phyloP scores from a whole-genome alignment of 2,329 filamentous ascomycete genomes.

The Xylariaceae sp. region DNA sequence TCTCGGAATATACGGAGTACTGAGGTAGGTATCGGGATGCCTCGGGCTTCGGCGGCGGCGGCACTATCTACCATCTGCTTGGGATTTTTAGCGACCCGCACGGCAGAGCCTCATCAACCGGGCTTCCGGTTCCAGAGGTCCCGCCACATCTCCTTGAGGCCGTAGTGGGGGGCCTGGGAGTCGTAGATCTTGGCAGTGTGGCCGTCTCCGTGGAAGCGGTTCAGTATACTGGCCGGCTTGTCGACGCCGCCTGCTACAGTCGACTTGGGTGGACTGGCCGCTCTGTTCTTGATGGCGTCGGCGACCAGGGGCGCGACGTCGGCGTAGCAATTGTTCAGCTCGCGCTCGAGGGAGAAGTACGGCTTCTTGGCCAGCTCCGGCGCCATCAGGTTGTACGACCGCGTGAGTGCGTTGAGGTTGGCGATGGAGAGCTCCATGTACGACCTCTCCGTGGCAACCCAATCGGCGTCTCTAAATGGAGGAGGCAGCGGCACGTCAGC shows the following conservation, averaged over 20 bases:
- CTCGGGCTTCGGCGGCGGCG: too few species aligned
- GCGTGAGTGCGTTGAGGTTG: constrained; percentile 70
- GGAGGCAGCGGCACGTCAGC: constrained; percentile 31
- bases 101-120: too few species aligned
- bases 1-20: too few species aligned
- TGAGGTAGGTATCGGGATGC: too few species aligned
- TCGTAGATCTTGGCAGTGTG: constrained; percentile 61
- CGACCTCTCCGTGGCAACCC: constrained; percentile 63
- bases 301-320: constrained; percentile 76
- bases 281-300: constrained; percentile 63
- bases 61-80: too few species aligned
- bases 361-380: constrained; percentile 88
- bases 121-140: constrained; percentile 51
- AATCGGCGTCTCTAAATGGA: constrained; percentile 72
- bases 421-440: constrained; percentile 72
- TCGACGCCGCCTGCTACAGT: constrained; percentile 31
- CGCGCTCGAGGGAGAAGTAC: constrained; percentile 77
- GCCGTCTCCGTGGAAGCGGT: constrained; percentile 46
- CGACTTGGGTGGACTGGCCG: constrained; percentile 36
- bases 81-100: too few species aligned
- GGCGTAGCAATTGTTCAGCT: constrained; percentile 73
- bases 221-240: constrained; percentile 46
- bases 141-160: constrained; percentile 81
- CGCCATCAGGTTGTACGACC: constrained; percentile 92
- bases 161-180: constrained; percentile 68